Evolutionary conservation across 2,329 filamentous ascomycete species (phyloP).

Genomic region (Fusarium robinianum): DNA sequence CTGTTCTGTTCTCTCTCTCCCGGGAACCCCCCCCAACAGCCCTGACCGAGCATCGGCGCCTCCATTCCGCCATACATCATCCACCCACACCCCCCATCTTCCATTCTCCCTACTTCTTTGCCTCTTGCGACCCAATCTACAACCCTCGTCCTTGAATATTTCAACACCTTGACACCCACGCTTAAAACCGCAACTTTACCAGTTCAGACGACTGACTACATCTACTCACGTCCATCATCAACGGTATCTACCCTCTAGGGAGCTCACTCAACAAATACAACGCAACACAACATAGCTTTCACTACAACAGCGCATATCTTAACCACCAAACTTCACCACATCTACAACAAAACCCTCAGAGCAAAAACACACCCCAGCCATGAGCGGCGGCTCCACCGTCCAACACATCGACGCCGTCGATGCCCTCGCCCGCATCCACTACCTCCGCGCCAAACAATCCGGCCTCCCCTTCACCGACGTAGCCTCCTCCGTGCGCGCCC

Average conservation of each 20-base stretch:
- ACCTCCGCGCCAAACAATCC: conserved; percentile 54
- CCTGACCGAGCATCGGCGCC: conserved; percentile 13
- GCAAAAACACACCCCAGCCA: conserved; percentile 28
- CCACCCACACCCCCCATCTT: conserved; percentile 12
- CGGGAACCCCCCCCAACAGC: too few relatives aligned
- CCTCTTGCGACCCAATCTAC: conserved; percentile 17
- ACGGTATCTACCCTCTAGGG: too few relatives aligned
- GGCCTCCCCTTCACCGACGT: conserved; percentile 56
- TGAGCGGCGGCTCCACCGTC: conserved; percentile 42
- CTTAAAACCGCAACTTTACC: too few relatives aligned
- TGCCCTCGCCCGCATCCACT: conserved; percentile 59
- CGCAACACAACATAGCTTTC: too few relatives aligned
- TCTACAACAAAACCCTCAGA: conserved; percentile 15
- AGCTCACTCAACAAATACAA: too few relatives aligned
- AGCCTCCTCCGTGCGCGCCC: conserved; percentile 53
- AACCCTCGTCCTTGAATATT: neutral
- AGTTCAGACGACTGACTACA: too few relatives aligned
- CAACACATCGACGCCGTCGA: conserved; percentile 60
- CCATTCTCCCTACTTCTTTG: conserved; percentile 6
- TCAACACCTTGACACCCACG: too few relatives aligned
- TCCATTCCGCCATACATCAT: conserved; percentile 11
- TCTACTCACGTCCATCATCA: too few relatives aligned
- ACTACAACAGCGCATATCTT: neutral
- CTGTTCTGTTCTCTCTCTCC: conserved; percentile 26
- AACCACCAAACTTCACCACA: too few relatives aligned